Evolutionary conservation across 768 basidiomycete species (phyloP).

Genomic region (Hypholoma sublateritium): DNA sequence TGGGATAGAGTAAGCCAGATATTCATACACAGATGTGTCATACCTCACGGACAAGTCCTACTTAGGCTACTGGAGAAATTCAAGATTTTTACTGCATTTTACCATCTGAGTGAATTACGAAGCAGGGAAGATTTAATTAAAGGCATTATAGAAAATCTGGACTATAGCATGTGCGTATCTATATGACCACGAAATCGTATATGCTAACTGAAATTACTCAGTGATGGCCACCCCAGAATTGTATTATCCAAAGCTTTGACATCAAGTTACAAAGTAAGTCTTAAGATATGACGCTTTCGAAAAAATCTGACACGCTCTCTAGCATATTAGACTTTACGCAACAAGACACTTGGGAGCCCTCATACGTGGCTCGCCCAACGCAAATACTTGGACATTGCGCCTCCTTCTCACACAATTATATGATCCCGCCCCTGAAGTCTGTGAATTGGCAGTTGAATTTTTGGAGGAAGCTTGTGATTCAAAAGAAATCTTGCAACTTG

Average conservation of each 20-base stretch:
- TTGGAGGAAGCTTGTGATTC: slow-evolving; percentile 89
- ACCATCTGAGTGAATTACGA: slow-evolving; percentile 88
- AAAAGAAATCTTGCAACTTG: slow-evolving; percentile 79
- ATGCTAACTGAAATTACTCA: slow-evolving; percentile 29
- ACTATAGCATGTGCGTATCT: slow-evolving; percentile 78
- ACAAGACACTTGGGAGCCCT: slow-evolving; percentile 85
- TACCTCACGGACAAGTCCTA: not conserved
- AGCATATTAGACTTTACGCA: slow-evolving; percentile 89
- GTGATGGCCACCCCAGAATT: slow-evolving; percentile 93
- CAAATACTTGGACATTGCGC: slow-evolving; percentile 86
- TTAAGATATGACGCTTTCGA: not conserved
- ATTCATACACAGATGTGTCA: no score
- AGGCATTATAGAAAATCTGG: slow-evolving; percentile 86
- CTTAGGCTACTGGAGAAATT: slow-evolving; percentile 79
- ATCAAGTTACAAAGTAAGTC: slow-evolving; percentile 79
- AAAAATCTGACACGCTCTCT: not conserved
- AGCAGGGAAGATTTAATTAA: slow-evolving; percentile 92
- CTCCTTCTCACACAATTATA: slow-evolving; percentile 95
- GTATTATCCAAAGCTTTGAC: slow-evolving; percentile 93
- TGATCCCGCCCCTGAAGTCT: slow-evolving; percentile 88
- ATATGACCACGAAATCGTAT: not conserved
- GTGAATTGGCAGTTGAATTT: slow-evolving; percentile 85
- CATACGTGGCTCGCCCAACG: slow-evolving; percentile 61
- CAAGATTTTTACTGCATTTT: slow-evolving; percentile 93
- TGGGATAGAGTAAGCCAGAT: slow-evolving; percentile 82